phyloP scores from a whole-genome alignment of 768 basidiomycete species.

The Cyclocybe aegerita region DNA sequence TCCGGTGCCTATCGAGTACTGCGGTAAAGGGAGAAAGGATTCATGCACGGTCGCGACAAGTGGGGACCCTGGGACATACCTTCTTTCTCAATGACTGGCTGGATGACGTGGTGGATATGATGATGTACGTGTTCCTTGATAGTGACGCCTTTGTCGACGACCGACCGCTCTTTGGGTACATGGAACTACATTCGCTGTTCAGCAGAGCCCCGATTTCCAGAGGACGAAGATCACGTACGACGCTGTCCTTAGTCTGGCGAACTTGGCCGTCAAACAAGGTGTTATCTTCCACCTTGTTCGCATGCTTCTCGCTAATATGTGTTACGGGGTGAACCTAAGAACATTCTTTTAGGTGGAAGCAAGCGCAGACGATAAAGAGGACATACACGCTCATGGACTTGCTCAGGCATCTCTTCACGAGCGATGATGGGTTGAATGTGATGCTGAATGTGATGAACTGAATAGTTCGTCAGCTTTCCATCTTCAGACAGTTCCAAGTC shows the following conservation, averaged over 20 bases:
- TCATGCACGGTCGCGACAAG: background rate
- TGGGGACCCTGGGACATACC: constrained; percentile 18
- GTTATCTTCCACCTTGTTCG: constrained; percentile 26
- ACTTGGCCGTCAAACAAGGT: constrained; percentile 27
- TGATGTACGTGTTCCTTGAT: constrained; percentile 32
- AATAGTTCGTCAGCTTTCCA: too few relatives aligned
- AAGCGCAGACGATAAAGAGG: background rate
- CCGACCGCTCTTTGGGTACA: constrained; percentile 23
- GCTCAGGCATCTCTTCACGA: constrained; percentile 23
- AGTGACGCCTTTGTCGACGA: constrained; percentile 32
- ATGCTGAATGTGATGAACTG: constrained; percentile 39
- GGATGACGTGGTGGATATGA: constrained; percentile 36
- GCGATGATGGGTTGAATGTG: constrained; percentile 34
- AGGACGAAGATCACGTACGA: constrained; percentile 16
- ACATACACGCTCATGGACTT: constrained; percentile 24
- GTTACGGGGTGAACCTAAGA: constrained; percentile 26
- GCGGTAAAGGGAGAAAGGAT: background rate
- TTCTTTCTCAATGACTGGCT: constrained; percentile 38
- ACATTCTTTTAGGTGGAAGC: background rate
- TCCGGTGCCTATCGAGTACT: constrained; percentile 29
- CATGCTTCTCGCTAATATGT: constrained; percentile 24
- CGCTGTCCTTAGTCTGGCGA: constrained; percentile 22
- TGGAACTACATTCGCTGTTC: constrained; percentile 12
- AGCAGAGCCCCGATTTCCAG: background rate
- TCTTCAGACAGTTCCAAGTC: background rate